These are phyloP conservation scores for Rugosomyces carneus DNA, from an alignment of 1,284 basidiomycete species.

Conservation along the genomic window DNA sequence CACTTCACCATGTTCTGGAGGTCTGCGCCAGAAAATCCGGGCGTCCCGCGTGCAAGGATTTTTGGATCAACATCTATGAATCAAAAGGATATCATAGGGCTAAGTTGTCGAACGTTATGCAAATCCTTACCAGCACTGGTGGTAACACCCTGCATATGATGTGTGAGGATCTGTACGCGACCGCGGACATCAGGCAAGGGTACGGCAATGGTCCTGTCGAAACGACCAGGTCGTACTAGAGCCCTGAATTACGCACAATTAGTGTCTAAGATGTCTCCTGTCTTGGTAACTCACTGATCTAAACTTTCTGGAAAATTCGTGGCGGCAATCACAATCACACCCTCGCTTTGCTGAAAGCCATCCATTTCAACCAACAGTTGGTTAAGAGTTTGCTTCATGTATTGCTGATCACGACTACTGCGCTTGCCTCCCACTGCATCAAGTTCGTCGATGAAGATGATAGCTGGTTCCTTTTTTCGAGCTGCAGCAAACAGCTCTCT, in stretches of 20 bases:
- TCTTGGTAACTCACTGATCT: slow-evolving; percentile 56
- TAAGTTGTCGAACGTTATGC: slow-evolving; percentile 3
- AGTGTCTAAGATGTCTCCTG: background rate
- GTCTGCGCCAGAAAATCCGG: slow-evolving; percentile 90
- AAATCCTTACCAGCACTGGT: slow-evolving; percentile 46
- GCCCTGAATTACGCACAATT: slow-evolving; percentile 48
- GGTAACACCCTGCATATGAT: slow-evolving; percentile 81
- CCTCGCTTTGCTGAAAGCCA: slow-evolving; percentile 87
- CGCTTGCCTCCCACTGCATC: slow-evolving; percentile 94
- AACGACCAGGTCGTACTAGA: slow-evolving; percentile 88
- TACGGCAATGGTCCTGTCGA: slow-evolving; percentile 88
- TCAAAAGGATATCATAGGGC: slow-evolving; percentile 4
- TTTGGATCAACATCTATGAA: slow-evolving; percentile 70
- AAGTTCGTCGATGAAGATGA: slow-evolving; percentile 93
- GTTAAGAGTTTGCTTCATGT: slow-evolving; percentile 90
- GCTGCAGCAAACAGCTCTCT: slow-evolving; percentile 94
- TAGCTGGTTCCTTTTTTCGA: slow-evolving; percentile 90
- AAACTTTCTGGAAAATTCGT: slow-evolving; percentile 94
- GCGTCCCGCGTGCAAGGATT: slow-evolving; percentile 84
- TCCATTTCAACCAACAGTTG: slow-evolving; percentile 94
- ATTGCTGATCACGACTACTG: slow-evolving; percentile 80
- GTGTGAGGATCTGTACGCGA: slow-evolving; percentile 82
- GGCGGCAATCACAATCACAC: slow-evolving; percentile 90
- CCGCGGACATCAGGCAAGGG: slow-evolving; percentile 86
- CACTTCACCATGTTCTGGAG: slow-evolving; percentile 91